phyloP scores from a whole-genome alignment of 2,329 filamentous ascomycete species.

The Emmonsia crescens region DNA sequence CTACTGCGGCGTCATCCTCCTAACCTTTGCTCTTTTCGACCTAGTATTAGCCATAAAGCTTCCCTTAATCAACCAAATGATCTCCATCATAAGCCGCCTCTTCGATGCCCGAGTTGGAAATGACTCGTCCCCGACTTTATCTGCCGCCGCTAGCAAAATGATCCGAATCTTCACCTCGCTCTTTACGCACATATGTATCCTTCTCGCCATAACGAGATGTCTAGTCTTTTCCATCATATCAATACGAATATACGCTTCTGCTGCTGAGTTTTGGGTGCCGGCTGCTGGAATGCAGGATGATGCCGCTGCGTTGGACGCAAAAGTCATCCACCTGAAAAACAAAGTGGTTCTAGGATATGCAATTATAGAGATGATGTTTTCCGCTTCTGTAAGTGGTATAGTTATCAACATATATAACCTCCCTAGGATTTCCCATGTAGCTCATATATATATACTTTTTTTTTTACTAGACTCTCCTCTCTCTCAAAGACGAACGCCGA shows the following conservation, averaged over 20 bases:
- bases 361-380: constrained; percentile 71
- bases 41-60: constrained; percentile 47
- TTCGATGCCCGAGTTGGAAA: constrained; percentile 7
- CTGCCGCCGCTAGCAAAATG: constrained; percentile 7
- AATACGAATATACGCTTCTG: constrained; percentile 28
- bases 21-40: constrained; percentile 54
- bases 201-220: constrained; percentile 26
- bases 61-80: constrained; percentile 56
- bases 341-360: constrained; percentile 73
- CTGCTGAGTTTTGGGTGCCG: constrained; percentile 18
- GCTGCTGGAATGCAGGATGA: constrained; percentile 13
- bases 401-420: neutral
- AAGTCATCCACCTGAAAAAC: constrained; percentile 63
- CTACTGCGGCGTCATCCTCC: constrained; percentile 58
- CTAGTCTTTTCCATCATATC: constrained; percentile 28
- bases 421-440: neutral
- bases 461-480: constrained; percentile 22
- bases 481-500: constrained; percentile 29
- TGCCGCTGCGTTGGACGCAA: constrained; percentile 12
- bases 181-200: constrained; percentile 31
- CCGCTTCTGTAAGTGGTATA: constrained; percentile 62
- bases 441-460: neutral
- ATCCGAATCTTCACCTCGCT: constrained; percentile 18
- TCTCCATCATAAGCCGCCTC: constrained; percentile 40
- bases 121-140: neutral